Evolutionary conservation across 345 rosid species (phyloP).

Genomic region (Aurinia saxatilis): DNA sequence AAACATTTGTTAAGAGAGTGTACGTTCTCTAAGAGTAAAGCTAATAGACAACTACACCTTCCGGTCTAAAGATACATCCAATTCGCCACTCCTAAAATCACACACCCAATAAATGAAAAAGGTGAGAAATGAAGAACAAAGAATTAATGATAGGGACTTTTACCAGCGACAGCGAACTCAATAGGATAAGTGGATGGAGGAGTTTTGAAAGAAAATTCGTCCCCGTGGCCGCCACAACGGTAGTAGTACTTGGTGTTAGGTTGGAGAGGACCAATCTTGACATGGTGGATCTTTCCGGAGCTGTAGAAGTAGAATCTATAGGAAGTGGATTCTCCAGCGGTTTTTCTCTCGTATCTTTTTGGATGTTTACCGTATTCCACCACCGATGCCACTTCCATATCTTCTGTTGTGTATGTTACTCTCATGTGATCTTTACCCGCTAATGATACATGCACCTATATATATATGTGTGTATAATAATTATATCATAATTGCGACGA

Average conservation of each 20-base stretch:
- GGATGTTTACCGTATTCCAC: conserved; percentile 59
- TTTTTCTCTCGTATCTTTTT: conserved; percentile 39
- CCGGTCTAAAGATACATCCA: too few species aligned
- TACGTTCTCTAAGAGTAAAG: too few species aligned
- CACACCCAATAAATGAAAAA: too few species aligned
- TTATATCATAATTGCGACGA: too few species aligned
- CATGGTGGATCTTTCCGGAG: conserved; percentile 78
- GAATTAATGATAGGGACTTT: not conserved
- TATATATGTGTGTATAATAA: not conserved
- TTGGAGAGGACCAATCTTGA: conserved; percentile 71
- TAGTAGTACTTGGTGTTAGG: conserved; percentile 58
- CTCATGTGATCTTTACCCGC: conserved; percentile 56
- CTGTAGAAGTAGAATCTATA: conserved; percentile 56
- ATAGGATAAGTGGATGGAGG: conserved; percentile 66
- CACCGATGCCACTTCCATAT: conserved; percentile 32
- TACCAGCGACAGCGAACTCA: conserved; percentile 72
- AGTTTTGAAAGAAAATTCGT: conserved; percentile 68
- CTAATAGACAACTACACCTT: too few species aligned
- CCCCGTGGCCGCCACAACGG: conserved; percentile 73
- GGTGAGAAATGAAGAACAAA: not conserved
- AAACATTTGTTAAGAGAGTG: too few species aligned
- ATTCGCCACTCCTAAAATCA: too few species aligned
- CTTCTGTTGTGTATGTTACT: conserved; percentile 64
- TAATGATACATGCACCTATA: conserved; percentile 66
- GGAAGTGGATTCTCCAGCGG: conserved; percentile 45